These are phyloP conservation scores for Juglanconis sp. DNA, from an alignment of 2,329 filamentous ascomycete genomes.

Conservation along the genomic window DNA sequence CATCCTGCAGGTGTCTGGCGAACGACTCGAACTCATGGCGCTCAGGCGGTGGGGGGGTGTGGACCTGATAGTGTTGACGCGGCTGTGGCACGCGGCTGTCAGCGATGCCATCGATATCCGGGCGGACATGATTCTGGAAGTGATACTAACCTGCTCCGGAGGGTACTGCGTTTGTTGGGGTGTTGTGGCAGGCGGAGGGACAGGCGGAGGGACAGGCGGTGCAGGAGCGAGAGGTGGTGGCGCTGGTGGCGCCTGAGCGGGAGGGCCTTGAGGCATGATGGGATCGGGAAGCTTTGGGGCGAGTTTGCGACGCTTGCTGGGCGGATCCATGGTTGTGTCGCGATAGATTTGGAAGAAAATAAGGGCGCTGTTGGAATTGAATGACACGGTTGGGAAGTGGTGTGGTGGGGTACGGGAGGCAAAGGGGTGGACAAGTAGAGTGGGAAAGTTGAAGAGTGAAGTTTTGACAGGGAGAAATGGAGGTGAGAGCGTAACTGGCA, in stretches of 20 bases:
- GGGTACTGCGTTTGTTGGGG: slow-evolving; percentile 18
- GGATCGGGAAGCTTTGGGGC: not conserved
- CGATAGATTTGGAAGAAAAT: not conserved
- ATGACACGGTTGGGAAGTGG: too few relatives aligned
- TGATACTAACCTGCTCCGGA: slow-evolving; percentile 20
- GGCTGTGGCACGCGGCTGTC: slow-evolving; percentile 5
- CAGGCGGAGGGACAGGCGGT: not conserved
- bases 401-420: too few relatives aligned
- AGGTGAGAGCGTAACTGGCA: too few relatives aligned
- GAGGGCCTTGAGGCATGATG: not conserved
- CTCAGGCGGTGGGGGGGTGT: slow-evolving; percentile 32
- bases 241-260: not conserved
- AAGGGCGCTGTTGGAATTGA: too few relatives aligned
- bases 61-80: slow-evolving; percentile 17
- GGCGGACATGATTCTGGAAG: not conserved
- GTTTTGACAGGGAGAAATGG: too few relatives aligned
- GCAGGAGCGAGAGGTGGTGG: not conserved
- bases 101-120: not conserved
- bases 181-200: slow-evolving; percentile 8
- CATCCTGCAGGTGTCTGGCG: slow-evolving; percentile 65
- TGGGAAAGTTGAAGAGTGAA: too few relatives aligned
- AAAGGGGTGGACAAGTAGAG: too few relatives aligned
- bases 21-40: slow-evolving; percentile 65
- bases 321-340: slow-evolving; percentile 24
- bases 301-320: slow-evolving; percentile 27